Evolutionary conservation across 352 stramenopile genomes (phyloP).

Genomic region (Phytophthora quininea): DNA sequence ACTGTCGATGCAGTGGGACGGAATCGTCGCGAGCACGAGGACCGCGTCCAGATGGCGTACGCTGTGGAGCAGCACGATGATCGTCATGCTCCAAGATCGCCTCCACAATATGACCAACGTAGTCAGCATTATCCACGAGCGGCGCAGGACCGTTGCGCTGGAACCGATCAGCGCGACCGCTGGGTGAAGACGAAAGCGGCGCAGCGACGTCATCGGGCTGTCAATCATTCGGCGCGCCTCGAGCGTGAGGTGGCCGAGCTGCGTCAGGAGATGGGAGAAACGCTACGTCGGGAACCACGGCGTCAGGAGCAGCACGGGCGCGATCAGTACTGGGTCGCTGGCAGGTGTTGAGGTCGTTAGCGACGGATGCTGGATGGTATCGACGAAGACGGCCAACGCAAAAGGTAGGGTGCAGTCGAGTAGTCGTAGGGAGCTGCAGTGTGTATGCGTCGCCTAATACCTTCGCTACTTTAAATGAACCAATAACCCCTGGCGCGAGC

Average conservation of each 20-base stretch:
- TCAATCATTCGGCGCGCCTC: not conserved
- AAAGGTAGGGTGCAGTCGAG: slow-evolving; percentile 29
- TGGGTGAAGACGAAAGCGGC: too few species aligned
- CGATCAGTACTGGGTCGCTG: not conserved
- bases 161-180: not conserved
- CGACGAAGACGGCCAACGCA: slow-evolving; percentile 32
- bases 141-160: not conserved
- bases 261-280: too few species aligned
- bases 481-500: slow-evolving; percentile 19
- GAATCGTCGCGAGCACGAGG: not conserved
- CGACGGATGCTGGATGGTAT: slow-evolving; percentile 12
- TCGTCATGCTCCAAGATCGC: not conserved
- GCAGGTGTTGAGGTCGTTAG: too few species aligned
- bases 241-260: too few species aligned
- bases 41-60: not conserved
- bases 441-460: slow-evolving; percentile 9
- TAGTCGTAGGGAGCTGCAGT: slow-evolving; percentile 9
- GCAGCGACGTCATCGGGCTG: not conserved
- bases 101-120: not conserved
- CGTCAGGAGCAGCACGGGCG: not conserved
- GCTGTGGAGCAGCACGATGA: not conserved
- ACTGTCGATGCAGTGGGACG: not conserved
- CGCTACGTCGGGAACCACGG: too few species aligned
- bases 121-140: not conserved
- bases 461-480: slow-evolving; percentile 7